Evolutionary conservation across 176 grass and related monocot species (phyloP), one percentile per base, ranked within the genome.

Genomic region (Triticum aestivum): DNA sequence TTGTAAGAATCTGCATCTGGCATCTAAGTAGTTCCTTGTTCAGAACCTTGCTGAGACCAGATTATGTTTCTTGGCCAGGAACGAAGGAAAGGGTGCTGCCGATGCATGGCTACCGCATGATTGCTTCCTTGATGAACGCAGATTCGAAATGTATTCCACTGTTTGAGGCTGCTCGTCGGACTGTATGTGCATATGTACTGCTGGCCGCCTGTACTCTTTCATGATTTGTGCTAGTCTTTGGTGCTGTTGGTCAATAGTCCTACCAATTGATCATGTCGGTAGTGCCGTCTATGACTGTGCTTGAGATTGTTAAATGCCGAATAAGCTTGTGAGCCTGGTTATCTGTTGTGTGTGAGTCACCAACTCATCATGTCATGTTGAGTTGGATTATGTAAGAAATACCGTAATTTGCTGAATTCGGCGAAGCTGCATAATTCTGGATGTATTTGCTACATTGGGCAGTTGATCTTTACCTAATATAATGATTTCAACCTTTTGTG

Each of bases 1-100:
- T 62, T 47, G 89, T 83, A 79, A 90, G 80, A 58, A 82, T 76
- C 79, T 78, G n/a, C 49, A 47, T 38, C 27, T 34, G 17, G 35
- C 15, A 1, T 20, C 38, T 29, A 27, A 27, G 26, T 27, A 4
- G 24, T 71, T 39, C 67, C 34, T 11, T n/a, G 68, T 39, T 21
- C 24, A 20, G 20, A 1, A 74, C 12, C 17, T 62, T 58, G 35
- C 10, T 80, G 74, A 83, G 14, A 17, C 2, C 79, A 69, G 12
- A 14, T 7, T 33, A 35, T 33, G 11, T 2, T 59, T 69, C 20
- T 68, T 82, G 49, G 63, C 47, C 68, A 86, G 84, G 83, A 52
- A 63, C 20, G 5, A 52, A 52, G 49, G 33, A 42, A 7, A 7
- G 44, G 63, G 61, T 65, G 78, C 27, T 23, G 84, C 73, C 6